A percentile compares a stretch with the other conserved stretches of the same genome.
Evolutionary conservation across 352 stramenopile species (phyloP).

Genomic region (Globisporangium yorkense): DNA sequence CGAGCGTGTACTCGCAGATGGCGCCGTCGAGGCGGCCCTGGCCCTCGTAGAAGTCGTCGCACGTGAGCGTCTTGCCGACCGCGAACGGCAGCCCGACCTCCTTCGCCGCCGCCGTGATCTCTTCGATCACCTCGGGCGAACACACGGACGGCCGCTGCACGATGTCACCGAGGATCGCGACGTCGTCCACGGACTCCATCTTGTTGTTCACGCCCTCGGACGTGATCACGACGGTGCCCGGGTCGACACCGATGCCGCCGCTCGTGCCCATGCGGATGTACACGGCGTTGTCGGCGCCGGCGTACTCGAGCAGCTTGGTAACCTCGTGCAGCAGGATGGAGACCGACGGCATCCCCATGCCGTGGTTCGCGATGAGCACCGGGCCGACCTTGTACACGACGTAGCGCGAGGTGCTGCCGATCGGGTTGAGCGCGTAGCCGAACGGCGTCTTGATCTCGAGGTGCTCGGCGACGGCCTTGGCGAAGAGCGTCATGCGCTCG

Average conservation of each 20-base stretch:
- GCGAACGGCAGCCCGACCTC: conserved; percentile 47
- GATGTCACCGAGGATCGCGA: conserved; percentile 52
- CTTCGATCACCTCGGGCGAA: conserved; percentile 42
- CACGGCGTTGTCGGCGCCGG: conserved; percentile 36
- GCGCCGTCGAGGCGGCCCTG: conserved; percentile 78
- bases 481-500: conserved; percentile 74
- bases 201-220: conserved; percentile 81
- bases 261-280: conserved; percentile 84
- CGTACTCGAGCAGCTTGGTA: conserved; percentile 79
- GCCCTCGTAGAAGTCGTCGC: conserved; percentile 84
- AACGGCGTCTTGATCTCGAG: conserved; percentile 55
- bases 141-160: conserved; percentile 49
- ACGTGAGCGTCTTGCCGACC: conserved; percentile 77
- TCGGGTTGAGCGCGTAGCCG: conserved; percentile 52
- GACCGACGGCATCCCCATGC: conserved; percentile 78
- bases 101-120: conserved; percentile 42
- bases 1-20: conserved; percentile 71
- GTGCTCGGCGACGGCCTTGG: conserved; percentile 41
- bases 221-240: conserved; percentile 76
- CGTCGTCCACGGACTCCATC: conserved; percentile 60
- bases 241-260: conserved; percentile 67
- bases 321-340: conserved; percentile 80
- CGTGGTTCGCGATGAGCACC: conserved; percentile 75
- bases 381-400: conserved; percentile 77
- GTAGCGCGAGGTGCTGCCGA: conserved; percentile 70